Evolutionary conservation across 2,329 filamentous ascomycete species (phyloP).

Genomic region (Ophiocordyceps sinensis): DNA sequence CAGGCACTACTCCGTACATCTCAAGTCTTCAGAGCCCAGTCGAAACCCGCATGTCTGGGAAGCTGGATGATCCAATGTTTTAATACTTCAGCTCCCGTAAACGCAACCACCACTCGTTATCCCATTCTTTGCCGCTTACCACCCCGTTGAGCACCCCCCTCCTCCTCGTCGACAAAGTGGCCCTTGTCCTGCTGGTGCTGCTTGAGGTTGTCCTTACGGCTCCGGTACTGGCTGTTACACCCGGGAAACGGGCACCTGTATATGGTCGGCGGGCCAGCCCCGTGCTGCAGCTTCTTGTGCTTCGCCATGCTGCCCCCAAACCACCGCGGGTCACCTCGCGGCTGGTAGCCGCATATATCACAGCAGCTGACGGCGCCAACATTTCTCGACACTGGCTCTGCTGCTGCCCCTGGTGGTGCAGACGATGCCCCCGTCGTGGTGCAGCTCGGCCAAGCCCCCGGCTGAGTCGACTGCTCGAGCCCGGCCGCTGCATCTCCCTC

Average conservation of each 20-base stretch:
- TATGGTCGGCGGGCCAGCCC: constrained; percentile 30
- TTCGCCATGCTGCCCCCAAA: constrained; percentile 45
- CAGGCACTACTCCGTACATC: too few relatives aligned
- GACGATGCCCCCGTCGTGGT: neutral
- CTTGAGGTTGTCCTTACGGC: constrained; percentile 38
- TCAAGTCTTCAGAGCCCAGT: too few relatives aligned
- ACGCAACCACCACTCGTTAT: neutral
- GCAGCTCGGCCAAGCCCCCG: neutral
- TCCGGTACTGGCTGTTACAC: constrained; percentile 40
- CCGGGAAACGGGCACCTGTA: constrained; percentile 38
- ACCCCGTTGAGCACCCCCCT: constrained; percentile 7
- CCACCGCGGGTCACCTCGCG: constrained; percentile 42
- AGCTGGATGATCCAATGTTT: too few relatives aligned
- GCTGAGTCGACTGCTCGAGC: too few relatives aligned
- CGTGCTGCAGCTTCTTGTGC: constrained; percentile 40
- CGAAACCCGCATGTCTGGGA: too few relatives aligned
- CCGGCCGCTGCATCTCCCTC: too few relatives aligned
- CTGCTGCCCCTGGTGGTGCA: neutral
- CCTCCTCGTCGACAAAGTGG: constrained; percentile 34
- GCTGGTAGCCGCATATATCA: constrained; percentile 38
- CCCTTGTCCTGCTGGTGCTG: constrained; percentile 43
- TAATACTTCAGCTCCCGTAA: too few relatives aligned
- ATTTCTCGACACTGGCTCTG: constrained; percentile 9
- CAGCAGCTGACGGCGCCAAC: constrained; percentile 31
- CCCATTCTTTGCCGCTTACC: constrained; percentile 32